Evolutionary conservation across 2,329 filamentous ascomycete species (phyloP).

Genomic region (Colletotrichum musae): DNA sequence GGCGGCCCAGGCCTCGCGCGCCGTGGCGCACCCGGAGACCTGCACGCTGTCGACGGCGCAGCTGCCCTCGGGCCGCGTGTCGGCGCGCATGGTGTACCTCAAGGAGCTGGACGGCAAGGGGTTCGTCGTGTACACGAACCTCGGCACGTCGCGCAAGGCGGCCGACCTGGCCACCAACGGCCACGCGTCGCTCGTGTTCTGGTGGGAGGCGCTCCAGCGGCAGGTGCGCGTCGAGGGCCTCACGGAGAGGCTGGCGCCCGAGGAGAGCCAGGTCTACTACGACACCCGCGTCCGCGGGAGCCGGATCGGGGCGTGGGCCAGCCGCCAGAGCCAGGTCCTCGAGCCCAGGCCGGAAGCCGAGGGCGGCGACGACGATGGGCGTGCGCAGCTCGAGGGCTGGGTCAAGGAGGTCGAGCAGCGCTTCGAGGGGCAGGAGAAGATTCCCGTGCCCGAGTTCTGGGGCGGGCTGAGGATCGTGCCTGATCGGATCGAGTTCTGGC

Average conservation of each 20-base stretch:
- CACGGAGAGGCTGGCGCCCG: constrained; percentile 74
- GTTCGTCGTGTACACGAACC: constrained; percentile 96
- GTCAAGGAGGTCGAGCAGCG: constrained; percentile 82
- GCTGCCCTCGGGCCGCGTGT: constrained; percentile 87
- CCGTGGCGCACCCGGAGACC: constrained; percentile 85
- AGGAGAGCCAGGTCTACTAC: constrained; percentile 81
- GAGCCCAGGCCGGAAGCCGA: constrained; percentile 54
- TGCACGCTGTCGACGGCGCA: constrained; percentile 88
- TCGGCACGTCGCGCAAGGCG: constrained; percentile 81
- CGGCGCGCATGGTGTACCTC: constrained; percentile 89
- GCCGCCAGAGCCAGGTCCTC: constrained; percentile 86
- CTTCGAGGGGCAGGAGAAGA: constrained; percentile 83
- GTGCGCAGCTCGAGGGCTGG: constrained; percentile 81
- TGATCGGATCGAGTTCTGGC: constrained; percentile 94
- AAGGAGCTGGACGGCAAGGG: constrained; percentile 88
- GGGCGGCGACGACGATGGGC: constrained; percentile 77
- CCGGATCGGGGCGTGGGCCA: constrained; percentile 93
- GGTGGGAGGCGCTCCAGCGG: constrained; percentile 88
- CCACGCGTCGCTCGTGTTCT: constrained; percentile 88
- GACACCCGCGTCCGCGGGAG: constrained; percentile 82
- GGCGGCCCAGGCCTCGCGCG: constrained; percentile 68
- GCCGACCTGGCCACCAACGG: constrained; percentile 80
- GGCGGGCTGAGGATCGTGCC: constrained; percentile 90
- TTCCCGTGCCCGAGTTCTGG: constrained; percentile 95
- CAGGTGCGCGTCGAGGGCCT: constrained; percentile 92